phyloP scores from a whole-genome alignment of 176 grass and related monocot genomes.

The Triticum monococcum region DNA sequence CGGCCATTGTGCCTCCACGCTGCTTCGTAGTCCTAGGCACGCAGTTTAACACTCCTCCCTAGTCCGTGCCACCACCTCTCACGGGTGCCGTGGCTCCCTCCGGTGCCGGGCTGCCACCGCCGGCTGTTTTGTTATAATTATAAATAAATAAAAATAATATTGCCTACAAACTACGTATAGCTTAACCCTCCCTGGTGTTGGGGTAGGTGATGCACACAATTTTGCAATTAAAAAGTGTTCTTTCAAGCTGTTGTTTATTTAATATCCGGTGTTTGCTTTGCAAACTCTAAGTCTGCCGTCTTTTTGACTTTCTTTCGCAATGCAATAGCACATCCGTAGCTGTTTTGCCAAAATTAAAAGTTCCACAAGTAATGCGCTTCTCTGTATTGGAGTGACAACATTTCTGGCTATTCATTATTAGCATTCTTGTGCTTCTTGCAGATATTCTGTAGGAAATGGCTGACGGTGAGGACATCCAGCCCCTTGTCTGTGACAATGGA shows the following conservation, averaged over 20 bases:
- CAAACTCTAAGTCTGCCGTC: neutral
- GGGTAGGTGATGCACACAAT: neutral
- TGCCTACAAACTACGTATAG: neutral
- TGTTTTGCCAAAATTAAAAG: neutral
- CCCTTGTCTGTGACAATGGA: conserved; percentile 81
- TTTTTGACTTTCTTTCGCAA: neutral
- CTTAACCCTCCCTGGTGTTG: neutral
- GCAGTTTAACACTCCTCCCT: too few relatives aligned
- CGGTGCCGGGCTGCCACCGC: too few relatives aligned
- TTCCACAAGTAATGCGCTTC: neutral
- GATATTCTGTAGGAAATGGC: conserved; percentile 60
- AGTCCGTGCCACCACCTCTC: too few relatives aligned
- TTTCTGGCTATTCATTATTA: neutral
- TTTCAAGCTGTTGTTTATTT: neutral
- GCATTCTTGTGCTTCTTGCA: conserved; percentile 9
- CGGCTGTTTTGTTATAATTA: too few relatives aligned
- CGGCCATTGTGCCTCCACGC: too few relatives aligned
- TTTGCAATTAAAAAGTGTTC: too few relatives aligned
- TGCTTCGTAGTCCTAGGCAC: too few relatives aligned
- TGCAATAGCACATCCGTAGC: neutral
- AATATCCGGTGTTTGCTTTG: neutral
- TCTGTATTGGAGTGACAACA: neutral
- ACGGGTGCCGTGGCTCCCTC: too few relatives aligned
- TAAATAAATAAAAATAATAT: too few relatives aligned
- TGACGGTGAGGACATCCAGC: conserved; percentile 74